Evolutionary conservation across 2,329 filamentous ascomycete genomes (phyloP).

Genomic region (Remersonia thermophila): DNA sequence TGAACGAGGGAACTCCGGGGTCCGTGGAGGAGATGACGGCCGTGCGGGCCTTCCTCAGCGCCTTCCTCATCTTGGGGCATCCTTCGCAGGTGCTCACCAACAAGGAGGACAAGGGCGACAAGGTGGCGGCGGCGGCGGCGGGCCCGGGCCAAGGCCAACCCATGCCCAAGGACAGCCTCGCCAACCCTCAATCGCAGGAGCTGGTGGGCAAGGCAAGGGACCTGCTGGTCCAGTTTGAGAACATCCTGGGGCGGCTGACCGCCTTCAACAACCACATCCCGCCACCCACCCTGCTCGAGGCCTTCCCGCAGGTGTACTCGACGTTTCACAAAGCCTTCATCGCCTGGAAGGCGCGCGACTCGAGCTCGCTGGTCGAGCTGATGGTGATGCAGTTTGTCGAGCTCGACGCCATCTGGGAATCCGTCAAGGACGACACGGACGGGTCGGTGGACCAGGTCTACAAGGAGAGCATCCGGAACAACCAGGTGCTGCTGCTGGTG

Average conservation of each 20-base stretch:
- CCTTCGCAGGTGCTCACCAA: constrained; percentile 66
- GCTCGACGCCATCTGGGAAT: constrained; percentile 71
- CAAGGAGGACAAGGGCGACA: constrained; percentile 45
- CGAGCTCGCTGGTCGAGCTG: constrained; percentile 63
- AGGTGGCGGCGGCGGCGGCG: constrained; percentile 50
- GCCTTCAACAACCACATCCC: constrained; percentile 54
- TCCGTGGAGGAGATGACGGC: constrained; percentile 57
- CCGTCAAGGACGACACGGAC: constrained; percentile 65
- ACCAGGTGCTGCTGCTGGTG: constrained; percentile 67
- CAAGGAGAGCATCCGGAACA: constrained; percentile 66
- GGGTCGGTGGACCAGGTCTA: constrained; percentile 65
- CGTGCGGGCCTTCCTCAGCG: constrained; percentile 64
- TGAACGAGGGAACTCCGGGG: constrained; percentile 51
- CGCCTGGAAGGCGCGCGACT: constrained; percentile 73
- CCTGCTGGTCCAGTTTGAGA: constrained; percentile 66
- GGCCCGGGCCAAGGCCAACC: constrained; percentile 30
- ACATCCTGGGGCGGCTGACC: constrained; percentile 53
- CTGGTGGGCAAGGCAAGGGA: constrained; percentile 68
- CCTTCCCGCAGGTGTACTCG: constrained; percentile 56
- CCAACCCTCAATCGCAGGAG: constrained; percentile 53
- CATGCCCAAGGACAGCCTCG: constrained; percentile 39
- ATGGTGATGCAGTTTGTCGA: constrained; percentile 83
- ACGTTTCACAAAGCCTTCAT: constrained; percentile 70
- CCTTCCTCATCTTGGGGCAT: constrained; percentile 69
- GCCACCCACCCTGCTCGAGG: constrained; percentile 47